Conservation (phyloP, 192 early-diverging fungal species). For the Coemansia erecta region DNA sequence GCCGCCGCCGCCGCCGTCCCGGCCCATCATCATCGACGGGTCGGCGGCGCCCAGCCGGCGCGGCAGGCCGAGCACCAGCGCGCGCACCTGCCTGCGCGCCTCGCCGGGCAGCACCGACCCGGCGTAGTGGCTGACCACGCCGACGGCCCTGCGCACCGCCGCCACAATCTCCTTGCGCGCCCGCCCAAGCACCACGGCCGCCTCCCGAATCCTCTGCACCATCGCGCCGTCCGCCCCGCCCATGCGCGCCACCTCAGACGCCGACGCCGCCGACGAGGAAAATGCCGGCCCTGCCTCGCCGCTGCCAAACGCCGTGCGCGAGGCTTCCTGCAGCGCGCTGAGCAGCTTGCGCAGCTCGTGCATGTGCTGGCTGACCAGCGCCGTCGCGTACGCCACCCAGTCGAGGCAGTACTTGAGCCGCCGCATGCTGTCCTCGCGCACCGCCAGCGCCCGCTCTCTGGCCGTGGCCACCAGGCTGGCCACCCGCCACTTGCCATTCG, state of each 20-base stretch:
- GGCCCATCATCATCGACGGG: constrained; percentile 9
- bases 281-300: background rate
- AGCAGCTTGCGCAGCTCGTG: constrained; percentile 59
- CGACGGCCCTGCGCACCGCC: constrained; percentile 82
- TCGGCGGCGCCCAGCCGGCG: constrained; percentile 58
- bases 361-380: constrained; percentile 70
- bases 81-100: constrained; percentile 73
- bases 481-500: constrained; percentile 47
- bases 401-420: constrained; percentile 85
- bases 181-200: constrained; percentile 45
- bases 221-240: background rate
- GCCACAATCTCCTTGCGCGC: constrained; percentile 82
- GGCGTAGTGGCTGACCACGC: constrained; percentile 84
- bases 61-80: constrained; percentile 82
- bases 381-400: constrained; percentile 83
- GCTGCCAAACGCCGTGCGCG: constrained; percentile 5
- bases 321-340: constrained; percentile 30
- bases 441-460: constrained; percentile 63
- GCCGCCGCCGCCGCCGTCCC: background rate
- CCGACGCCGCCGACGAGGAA: background rate
- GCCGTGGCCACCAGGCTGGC: constrained; percentile 36
- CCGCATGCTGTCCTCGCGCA: constrained; percentile 86
- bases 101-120: constrained; percentile 78
- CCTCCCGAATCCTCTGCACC: constrained; percentile 27
- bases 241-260: constrained; percentile 14